phyloP scores from a whole-genome alignment of 1,284 basidiomycete genomes.

The Boletus semigastroideus region DNA sequence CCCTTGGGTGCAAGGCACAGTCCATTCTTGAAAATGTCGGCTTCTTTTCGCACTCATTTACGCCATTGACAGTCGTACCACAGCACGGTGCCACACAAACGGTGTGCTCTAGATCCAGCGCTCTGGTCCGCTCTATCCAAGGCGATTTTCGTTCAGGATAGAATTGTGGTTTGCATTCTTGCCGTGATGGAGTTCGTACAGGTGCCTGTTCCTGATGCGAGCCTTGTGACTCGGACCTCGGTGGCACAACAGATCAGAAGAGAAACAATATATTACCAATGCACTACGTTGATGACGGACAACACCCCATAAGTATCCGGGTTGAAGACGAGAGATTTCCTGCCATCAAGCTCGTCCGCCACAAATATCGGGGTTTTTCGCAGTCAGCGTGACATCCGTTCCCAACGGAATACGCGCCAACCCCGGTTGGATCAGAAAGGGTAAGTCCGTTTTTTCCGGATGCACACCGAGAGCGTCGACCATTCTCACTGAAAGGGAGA shows the following conservation, averaged over 20 bases:
- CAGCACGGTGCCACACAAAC: too few relatives aligned
- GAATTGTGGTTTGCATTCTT: neutral
- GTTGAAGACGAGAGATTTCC: neutral
- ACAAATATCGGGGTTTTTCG: neutral
- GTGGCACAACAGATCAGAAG: neutral
- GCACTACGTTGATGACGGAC: neutral
- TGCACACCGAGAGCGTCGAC: too few relatives aligned
- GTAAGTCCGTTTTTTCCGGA: neutral
- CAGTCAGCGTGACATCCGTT: too few relatives aligned
- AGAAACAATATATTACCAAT: neutral
- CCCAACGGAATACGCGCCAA: neutral
- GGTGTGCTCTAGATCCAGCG: too few relatives aligned
- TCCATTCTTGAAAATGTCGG: neutral
- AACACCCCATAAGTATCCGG: too few relatives aligned
- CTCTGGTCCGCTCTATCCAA: too few relatives aligned
- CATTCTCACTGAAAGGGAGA: too few relatives aligned
- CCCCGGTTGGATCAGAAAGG: neutral
- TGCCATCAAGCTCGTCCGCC: neutral
- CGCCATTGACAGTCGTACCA: too few relatives aligned
- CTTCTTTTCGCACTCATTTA: neutral
- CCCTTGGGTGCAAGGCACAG: neutral
- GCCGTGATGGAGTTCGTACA: too few relatives aligned
- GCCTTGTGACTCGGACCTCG: too few relatives aligned
- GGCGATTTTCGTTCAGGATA: too few relatives aligned
- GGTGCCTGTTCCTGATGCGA: too few relatives aligned